These are phyloP conservation scores for Sinapis alba DNA, from an alignment of 441 rosid genomes.

Conservation along the genomic window DNA sequence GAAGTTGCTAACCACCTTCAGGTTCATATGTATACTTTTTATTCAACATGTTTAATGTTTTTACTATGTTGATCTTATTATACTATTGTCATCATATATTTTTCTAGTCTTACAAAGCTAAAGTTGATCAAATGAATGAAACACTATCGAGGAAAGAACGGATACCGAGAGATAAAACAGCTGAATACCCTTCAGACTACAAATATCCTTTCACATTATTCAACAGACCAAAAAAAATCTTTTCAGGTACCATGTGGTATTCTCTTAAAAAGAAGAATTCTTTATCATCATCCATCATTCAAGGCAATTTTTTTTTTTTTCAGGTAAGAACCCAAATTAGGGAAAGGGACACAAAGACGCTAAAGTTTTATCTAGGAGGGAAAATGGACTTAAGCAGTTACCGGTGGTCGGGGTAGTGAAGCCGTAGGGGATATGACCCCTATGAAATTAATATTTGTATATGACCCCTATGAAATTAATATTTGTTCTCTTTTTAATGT, in stretches of 20 bases:
- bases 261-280: neutral
- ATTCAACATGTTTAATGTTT: neutral
- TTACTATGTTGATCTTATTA: neutral
- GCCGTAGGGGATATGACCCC: too few relatives aligned
- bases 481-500: too few relatives aligned
- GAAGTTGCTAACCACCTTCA: slow-evolving; percentile 66
- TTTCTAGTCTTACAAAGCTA: slow-evolving; percentile 47
- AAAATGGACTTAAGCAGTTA: neutral
- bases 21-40: slow-evolving; percentile 40
- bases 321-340: neutral
- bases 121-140: slow-evolving; percentile 29
- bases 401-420: too few relatives aligned
- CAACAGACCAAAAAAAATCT: neutral
- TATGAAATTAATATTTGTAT: too few relatives aligned
- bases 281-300: neutral
- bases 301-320: neutral
- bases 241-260: slow-evolving; percentile 1
- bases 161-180: neutral
- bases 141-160: neutral
- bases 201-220: neutral
- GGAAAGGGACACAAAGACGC: neutral
- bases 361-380: neutral
- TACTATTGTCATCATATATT: neutral
- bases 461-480: too few relatives aligned
- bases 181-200: neutral